Conservation (phyloP, 148 eudicot genomes). For the Gaultheria prostrata region DNA sequence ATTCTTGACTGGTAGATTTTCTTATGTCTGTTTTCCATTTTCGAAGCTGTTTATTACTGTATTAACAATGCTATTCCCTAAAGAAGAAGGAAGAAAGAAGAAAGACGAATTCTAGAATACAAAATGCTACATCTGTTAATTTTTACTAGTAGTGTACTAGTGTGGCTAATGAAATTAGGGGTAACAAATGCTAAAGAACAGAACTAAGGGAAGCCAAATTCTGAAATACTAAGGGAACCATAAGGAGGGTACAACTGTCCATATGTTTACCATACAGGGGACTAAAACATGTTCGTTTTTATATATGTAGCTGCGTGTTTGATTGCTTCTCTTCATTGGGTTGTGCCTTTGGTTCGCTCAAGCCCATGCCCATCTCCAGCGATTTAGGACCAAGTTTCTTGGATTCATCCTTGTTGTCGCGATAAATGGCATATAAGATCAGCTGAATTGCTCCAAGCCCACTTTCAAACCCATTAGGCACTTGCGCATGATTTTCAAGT, state of each 20-base stretch:
- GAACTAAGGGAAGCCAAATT: neutral
- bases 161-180: neutral
- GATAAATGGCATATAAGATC: conserved; percentile 64
- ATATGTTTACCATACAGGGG: neutral
- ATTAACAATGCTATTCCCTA: neutral
- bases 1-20: no score
- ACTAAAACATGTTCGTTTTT: neutral
- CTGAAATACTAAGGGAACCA: neutral
- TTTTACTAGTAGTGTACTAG: neutral
- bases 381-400: conserved; percentile 26
- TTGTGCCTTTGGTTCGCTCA: neutral
- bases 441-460: conserved; percentile 71
- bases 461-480: conserved; percentile 78
- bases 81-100: neutral
- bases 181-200: neutral
- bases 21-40: no score
- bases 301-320: conserved; percentile 10
- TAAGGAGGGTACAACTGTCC: neutral
- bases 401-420: conserved; percentile 29
- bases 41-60: no score
- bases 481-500: conserved; percentile 32
- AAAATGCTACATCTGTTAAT: neutral
- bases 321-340: neutral
- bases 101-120: neutral
- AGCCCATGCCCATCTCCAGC: conserved; percentile 42